Base-by-base conservation (phyloP, 805 yeast genomes). In the Grigorovia humatica region DNA sequence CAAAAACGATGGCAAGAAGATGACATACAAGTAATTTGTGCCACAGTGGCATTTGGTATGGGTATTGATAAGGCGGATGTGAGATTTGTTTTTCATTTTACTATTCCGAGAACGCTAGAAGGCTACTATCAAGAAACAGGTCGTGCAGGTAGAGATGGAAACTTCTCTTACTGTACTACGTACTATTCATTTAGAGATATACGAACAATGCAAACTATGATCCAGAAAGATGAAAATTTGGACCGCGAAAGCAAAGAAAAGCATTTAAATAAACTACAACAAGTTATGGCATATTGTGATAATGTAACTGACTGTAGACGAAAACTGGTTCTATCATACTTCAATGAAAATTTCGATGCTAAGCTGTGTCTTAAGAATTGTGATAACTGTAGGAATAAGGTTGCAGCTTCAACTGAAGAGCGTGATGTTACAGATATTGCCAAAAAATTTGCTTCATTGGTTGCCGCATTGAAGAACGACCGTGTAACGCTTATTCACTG, bases 111-210 rank as follows among this genome's bases (percentile, higher is more conserved):
- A 59, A 88, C 89, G 49, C 72, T 93, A 55, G 99, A 93, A 69
- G 99, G 98, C 0, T 93, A 93, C 65, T 93, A 93, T 61, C 99
- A 93, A 68, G 99, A 93, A 66, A 91, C 99, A 1, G 99, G 99
- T 15, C 81, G 99, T 69, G 99, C 98, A 2, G 99, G 99, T 8
- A 79, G 99, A 70, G 99, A 93, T 71, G 99, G 99, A 0, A 70
- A 77, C 6, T 78, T 73, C 44, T 84, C 96, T 1, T 83, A 82
- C 51, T 93, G 99, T 70, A 77, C 88, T 8, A 77, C 93, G 77
- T 91, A 80, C 59, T 93, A 85, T 66, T 77, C 82, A 12, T 85
- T 83, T 68, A 77, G 79, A 54, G 99, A 93, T 69, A 95, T 91
- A 0, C 72, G 88, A 52, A 71, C 81, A 32, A 70, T 93, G 49